phyloP scores from a whole-genome alignment of 257 asterid species.

The Scutellaria barbata region DNA sequence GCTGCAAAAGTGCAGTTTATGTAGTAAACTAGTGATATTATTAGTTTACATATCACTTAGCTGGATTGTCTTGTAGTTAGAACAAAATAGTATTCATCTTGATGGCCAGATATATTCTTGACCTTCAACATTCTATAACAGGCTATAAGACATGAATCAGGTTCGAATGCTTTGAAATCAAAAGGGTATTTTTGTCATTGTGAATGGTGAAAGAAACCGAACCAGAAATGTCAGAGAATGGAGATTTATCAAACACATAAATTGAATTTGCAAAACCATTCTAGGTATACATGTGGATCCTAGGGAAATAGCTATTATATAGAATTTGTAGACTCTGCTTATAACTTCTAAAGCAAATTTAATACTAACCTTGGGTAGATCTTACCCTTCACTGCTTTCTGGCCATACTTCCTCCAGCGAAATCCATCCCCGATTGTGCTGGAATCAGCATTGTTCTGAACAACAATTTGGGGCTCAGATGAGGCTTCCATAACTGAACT shows the following conservation, averaged over 20 bases:
- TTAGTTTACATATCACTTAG: background rate
- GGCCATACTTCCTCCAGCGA: slow-evolving; percentile 95
- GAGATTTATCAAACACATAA: too few species aligned
- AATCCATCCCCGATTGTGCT: slow-evolving; percentile 63
- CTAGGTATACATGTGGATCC: too few species aligned
- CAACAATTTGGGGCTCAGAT: slow-evolving; percentile 41
- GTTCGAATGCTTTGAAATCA: too few species aligned
- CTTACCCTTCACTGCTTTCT: slow-evolving; percentile 84
- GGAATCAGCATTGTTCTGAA: slow-evolving; percentile 50
- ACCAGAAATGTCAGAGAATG: too few species aligned
- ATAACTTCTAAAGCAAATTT: background rate
- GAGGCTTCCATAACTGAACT: slow-evolving; percentile 42
- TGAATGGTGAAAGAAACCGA: too few species aligned
- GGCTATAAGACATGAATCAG: background rate
- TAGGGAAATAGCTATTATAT: too few species aligned
- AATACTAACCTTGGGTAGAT: slow-evolving; percentile 68
- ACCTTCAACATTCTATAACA: background rate
- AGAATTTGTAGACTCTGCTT: background rate
- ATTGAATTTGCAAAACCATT: too few species aligned
- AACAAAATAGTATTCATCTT: too few species aligned
- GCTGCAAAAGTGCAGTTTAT: too few species aligned
- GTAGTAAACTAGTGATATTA: background rate
- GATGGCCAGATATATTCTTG: too few species aligned
- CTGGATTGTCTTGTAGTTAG: background rate
- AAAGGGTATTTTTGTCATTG: too few species aligned